A percentile compares a stretch with the other conserved stretches of the same genome.
Evolutionary conservation across 148 eudicot genomes (phyloP).

Genomic region (Camellia japonica): DNA sequence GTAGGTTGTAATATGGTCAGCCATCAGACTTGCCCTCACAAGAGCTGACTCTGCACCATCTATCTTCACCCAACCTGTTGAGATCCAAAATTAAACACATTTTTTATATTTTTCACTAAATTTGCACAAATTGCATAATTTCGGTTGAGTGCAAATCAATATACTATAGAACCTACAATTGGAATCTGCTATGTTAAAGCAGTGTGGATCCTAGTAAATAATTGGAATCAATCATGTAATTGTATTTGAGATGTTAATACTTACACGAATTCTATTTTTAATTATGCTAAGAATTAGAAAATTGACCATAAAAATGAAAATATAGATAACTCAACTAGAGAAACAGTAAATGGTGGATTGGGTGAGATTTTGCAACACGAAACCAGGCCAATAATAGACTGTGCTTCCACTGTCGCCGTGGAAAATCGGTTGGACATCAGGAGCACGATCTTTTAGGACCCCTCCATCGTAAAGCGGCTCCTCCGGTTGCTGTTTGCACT

Average conservation of each 20-base stretch:
- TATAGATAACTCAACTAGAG: constrained; percentile 37
- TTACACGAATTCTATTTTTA: no score
- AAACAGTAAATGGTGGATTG: constrained; percentile 31
- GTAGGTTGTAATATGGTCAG: constrained; percentile 26
- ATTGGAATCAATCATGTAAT: neutral
- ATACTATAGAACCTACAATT: no score
- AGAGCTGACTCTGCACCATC: constrained; percentile 42
- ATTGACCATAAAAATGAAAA: neutral
- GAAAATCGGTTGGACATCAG: neutral
- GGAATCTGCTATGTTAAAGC: neutral
- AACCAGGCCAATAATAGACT: constrained; percentile 26
- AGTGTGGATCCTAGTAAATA: neutral
- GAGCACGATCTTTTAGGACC: constrained; percentile 22
- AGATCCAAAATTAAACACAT: neutral
- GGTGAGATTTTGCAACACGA: constrained; percentile 35
- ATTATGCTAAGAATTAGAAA: neutral
- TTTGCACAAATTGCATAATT: neutral
- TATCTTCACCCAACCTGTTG: constrained; percentile 72
- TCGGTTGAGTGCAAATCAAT: neutral
- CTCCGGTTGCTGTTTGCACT: constrained; percentile 46
- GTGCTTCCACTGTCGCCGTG: constrained; percentile 14
- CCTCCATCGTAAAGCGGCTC: constrained; percentile 51
- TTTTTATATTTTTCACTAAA: neutral
- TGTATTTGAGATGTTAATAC: neutral
- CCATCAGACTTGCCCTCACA: constrained; percentile 46